Evolutionary conservation across 2,329 filamentous ascomycete genomes (phyloP).

Genomic region (Cylindrodendrum hubeiense): DNA sequence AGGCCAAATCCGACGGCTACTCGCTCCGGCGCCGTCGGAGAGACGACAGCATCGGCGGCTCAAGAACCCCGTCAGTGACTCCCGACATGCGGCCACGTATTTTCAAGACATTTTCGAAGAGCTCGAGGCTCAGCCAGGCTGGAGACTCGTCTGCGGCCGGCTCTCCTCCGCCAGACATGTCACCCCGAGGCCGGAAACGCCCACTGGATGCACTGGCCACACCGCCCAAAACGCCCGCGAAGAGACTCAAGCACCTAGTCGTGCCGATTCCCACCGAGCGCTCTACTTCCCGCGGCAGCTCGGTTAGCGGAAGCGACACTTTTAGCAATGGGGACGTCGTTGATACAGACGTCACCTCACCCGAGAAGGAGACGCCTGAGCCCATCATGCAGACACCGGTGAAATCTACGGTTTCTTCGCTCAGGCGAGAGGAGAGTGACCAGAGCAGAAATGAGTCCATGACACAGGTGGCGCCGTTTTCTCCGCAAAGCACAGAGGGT

Average conservation of each 20-base stretch:
- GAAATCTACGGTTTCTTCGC: constrained; percentile 22
- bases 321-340: constrained; percentile 45
- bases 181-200: constrained; percentile 52
- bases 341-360: constrained; percentile 62
- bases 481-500: constrained; percentile 47
- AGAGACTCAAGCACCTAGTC: constrained; percentile 56
- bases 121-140: constrained; percentile 47
- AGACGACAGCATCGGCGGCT: constrained; percentile 62
- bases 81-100: constrained; percentile 68
- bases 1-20: constrained; percentile 62
- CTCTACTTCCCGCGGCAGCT: constrained; percentile 54
- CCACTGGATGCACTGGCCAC: constrained; percentile 61
- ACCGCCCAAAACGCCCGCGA: constrained; percentile 68
- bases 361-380: constrained; percentile 61
- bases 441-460: constrained; percentile 16
- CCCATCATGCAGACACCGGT: constrained; percentile 47
- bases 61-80: constrained; percentile 68
- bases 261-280: constrained; percentile 44
- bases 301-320: constrained; percentile 45
- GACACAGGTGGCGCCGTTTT: constrained; percentile 41
- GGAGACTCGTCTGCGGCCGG: constrained; percentile 48
- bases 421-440: constrained; percentile 23
- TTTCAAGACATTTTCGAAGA: constrained; percentile 54
- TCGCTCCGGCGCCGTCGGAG: constrained; percentile 67
- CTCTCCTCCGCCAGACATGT: constrained; percentile 45